These are phyloP conservation scores for Epichloe amarillans DNA, from an alignment of 2,329 filamentous ascomycete species.

Conservation along the genomic window DNA sequence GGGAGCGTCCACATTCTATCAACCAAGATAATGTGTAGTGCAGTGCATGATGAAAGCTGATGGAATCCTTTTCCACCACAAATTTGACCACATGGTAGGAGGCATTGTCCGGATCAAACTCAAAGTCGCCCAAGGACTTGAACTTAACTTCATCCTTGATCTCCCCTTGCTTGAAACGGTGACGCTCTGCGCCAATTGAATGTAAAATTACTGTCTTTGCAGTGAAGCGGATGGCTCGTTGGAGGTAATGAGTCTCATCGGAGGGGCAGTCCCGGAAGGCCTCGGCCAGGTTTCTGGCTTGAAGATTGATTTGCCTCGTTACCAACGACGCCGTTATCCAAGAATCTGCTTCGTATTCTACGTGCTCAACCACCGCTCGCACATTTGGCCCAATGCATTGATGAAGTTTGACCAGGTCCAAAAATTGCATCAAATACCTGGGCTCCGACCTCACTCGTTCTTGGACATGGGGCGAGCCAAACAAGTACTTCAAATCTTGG, in stretches of 20 bases:
- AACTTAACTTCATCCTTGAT: slow-evolving; percentile 78
- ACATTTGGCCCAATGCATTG: slow-evolving; percentile 95
- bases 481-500: slow-evolving; percentile 80
- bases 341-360: slow-evolving; percentile 95
- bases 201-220: slow-evolving; percentile 79
- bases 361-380: slow-evolving; percentile 80
- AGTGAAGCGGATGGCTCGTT: slow-evolving; percentile 56
- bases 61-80: slow-evolving; percentile 73
- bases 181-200: slow-evolving; percentile 77
- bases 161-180: slow-evolving; percentile 74
- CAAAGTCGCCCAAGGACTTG: slow-evolving; percentile 63
- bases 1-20: slow-evolving; percentile 71
- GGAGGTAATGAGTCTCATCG: slow-evolving; percentile 54
- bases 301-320: slow-evolving; percentile 84
- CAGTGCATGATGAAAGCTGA: slow-evolving; percentile 94
- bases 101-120: slow-evolving; percentile 52
- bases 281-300: slow-evolving; percentile 79
- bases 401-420: slow-evolving; percentile 89
- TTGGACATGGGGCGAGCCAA: slow-evolving; percentile 79
- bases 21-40: slow-evolving; percentile 97
- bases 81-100: slow-evolving; percentile 69
- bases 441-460: slow-evolving; percentile 69
- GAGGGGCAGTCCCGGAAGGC: slow-evolving; percentile 60
- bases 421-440: slow-evolving; percentile 82
- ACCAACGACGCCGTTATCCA: slow-evolving; percentile 96